Percentiles rank a stretch among this genome's conserved stretches.
These are phyloP conservation scores for Sparassis latifolia DNA, from an alignment of 1,284 basidiomycete genomes.

Conservation along the genomic window DNA sequence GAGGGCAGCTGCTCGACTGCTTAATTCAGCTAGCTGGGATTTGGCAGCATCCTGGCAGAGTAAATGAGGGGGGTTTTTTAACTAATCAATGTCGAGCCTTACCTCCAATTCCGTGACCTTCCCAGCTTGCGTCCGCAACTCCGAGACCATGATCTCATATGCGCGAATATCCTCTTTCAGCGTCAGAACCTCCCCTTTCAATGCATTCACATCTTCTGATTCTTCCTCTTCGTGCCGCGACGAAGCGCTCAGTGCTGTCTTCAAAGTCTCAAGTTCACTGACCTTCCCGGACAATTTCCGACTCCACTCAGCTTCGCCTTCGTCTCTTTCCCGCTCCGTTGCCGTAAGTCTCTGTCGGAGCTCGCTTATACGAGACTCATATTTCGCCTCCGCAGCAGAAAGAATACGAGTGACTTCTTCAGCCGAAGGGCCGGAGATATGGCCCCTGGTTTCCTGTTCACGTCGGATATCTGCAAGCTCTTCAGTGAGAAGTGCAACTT, in stretches of 20 bases:
- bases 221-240: conserved; percentile 52
- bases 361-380: conserved; percentile 70
- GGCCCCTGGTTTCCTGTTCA: conserved; percentile 43
- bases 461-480: conserved; percentile 62
- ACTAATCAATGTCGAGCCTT: conserved; percentile 10
- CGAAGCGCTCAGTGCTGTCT: conserved; percentile 49
- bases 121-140: conserved; percentile 43
- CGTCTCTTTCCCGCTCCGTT: conserved; percentile 69
- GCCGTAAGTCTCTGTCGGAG: conserved; percentile 50
- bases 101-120: conserved; percentile 57
- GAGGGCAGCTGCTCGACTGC: conserved; percentile 36
- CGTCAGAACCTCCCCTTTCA: conserved; percentile 50
- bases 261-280: conserved; percentile 72
- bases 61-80: neutral
- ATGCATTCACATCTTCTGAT: conserved; percentile 45
- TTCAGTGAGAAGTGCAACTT: conserved; percentile 62
- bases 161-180: conserved; percentile 43
- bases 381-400: conserved; percentile 70
- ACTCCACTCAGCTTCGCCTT: conserved; percentile 82
- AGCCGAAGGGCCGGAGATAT: conserved; percentile 43
- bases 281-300: conserved; percentile 69
- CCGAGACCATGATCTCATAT: conserved; percentile 39
- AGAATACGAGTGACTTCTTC: conserved; percentile 74
- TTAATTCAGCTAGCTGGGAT: conserved; percentile 38
- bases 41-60: conserved; percentile 36